These are phyloP conservation scores for Talaromyces wortmannii DNA, from an alignment of 495 filamentous ascomycete species.

Conservation along the genomic window DNA sequence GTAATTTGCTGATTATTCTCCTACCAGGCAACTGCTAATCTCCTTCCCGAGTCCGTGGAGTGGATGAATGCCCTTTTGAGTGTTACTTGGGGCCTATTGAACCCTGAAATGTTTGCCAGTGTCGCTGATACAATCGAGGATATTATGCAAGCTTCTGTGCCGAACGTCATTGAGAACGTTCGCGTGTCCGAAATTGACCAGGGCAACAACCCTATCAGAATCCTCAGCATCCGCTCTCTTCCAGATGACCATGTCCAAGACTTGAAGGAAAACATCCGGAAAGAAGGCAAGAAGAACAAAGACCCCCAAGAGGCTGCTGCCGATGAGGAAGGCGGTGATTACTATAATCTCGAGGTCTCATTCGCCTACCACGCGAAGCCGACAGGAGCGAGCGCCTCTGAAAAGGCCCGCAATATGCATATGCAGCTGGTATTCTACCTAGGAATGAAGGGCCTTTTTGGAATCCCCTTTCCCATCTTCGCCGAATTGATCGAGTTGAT, in stretches of 20 bases:
- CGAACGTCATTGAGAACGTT: conserved; percentile 85
- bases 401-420: conserved; percentile 89
- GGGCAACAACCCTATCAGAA: conserved; percentile 80
- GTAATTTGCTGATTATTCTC: conserved; percentile 10
- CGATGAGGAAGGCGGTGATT: conserved; percentile 85
- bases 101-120: conserved; percentile 85
- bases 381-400: conserved; percentile 56
- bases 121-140: conserved; percentile 75
- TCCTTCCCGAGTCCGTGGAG: conserved; percentile 88
- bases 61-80: conserved; percentile 88
- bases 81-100: conserved; percentile 81
- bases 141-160: conserved; percentile 93
- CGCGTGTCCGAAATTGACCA: conserved; percentile 95
- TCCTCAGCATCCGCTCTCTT: conserved; percentile 82
- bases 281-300: conserved; percentile 69
- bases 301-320: conserved; percentile 85
- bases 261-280: conserved; percentile 69
- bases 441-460: conserved; percentile 66
- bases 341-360: conserved; percentile 89
- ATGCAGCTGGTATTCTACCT: conserved; percentile 95
- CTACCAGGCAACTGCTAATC: conserved; percentile 61
- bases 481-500: conserved; percentile 82
- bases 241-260: conserved; percentile 76
- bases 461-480: conserved; percentile 82
- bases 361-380: conserved; percentile 90